Conservation (phyloP, 78 protist species). For the Trichosphaerium sp. region DNA sequence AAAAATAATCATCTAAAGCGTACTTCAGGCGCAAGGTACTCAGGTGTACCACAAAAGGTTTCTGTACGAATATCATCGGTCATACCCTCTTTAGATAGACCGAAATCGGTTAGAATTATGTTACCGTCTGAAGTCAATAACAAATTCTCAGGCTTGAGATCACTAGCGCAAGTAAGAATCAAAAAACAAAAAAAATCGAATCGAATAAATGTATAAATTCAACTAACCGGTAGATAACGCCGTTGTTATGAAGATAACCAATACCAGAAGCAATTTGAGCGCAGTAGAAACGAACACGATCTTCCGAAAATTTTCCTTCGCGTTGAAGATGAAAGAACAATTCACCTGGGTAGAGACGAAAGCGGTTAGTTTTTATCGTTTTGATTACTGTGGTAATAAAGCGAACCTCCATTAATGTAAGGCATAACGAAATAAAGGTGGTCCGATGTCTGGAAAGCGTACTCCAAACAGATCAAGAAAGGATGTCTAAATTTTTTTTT, state of each 20-base stretch:
- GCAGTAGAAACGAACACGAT: conserved; percentile 64
- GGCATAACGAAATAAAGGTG: conserved; percentile 77
- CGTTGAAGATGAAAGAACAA: conserved; percentile 68
- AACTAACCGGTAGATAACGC: conserved; percentile 63
- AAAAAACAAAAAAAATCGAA: conserved; percentile 7
- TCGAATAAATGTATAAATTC: background rate
- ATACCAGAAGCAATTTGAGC: conserved; percentile 76
- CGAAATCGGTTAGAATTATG: conserved; percentile 89
- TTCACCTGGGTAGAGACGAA: conserved; percentile 10
- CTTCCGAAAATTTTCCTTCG: conserved; percentile 38
- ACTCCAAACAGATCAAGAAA: conserved; percentile 61
- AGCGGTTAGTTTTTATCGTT: conserved; percentile 11
- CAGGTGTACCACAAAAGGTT: conserved; percentile 99
- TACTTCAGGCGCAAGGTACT: too few species aligned
- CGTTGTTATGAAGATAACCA: conserved; percentile 65
- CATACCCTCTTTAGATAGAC: conserved; percentile 79
- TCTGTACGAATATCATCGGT: conserved; percentile 56
- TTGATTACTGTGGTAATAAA: too few species aligned
- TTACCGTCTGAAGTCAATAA: conserved; percentile 72
- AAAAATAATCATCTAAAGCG: too few species aligned
- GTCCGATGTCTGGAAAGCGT: conserved; percentile 67
- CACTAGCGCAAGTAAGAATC: conserved; percentile 31
- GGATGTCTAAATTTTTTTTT: conserved; percentile 52
- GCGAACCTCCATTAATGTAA: conserved; percentile 72
- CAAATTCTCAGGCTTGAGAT: conserved; percentile 85